Evolutionary conservation across 805 yeast species (phyloP).

Genomic region (Ogataea henricii): DNA sequence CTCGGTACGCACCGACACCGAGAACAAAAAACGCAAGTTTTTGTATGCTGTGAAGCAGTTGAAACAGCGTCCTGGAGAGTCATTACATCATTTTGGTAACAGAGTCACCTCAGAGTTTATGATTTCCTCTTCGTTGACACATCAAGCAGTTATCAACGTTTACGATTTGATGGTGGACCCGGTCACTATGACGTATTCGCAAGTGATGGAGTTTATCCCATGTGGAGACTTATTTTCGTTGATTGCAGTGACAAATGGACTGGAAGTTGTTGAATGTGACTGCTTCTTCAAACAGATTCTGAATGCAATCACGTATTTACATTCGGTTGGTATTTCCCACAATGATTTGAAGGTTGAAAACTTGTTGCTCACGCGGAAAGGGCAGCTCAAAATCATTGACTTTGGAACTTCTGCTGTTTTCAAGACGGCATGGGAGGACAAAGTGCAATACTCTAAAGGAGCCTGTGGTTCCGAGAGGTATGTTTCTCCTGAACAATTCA

Average conservation of each 20-base stretch:
- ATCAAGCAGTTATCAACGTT: conserved; percentile 73
- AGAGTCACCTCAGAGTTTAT: conserved; percentile 90
- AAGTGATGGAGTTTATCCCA: conserved; percentile 95
- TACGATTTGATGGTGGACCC: conserved; percentile 79
- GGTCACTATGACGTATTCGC: conserved; percentile 68
- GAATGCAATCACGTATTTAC: conserved; percentile 82
- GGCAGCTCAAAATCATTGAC: conserved; percentile 73
- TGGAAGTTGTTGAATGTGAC: conserved; percentile 73
- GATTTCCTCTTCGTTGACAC: conserved; percentile 75
- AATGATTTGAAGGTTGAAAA: conserved; percentile 93
- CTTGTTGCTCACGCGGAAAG: conserved; percentile 64
- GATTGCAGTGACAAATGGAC: conserved; percentile 50
- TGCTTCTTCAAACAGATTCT: conserved; percentile 87
- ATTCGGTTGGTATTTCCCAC: conserved; percentile 89
- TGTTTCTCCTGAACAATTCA: conserved; percentile 88
- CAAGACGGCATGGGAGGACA: conserved; percentile 85
- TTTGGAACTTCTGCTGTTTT: conserved; percentile 92
- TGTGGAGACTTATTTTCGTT: conserved; percentile 77
- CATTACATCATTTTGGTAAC: conserved; percentile 57
- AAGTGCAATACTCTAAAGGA: conserved; percentile 68
- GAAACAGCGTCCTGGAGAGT: conserved; percentile 60
- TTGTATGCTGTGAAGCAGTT: conserved; percentile 79
- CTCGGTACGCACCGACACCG: conserved; percentile 43
- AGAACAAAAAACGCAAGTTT: conserved; percentile 41
- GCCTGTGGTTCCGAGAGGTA: conserved; percentile 88